Base-by-base conservation (phyloP, 148 eudicot species). In the Camellia sinensis region DNA sequence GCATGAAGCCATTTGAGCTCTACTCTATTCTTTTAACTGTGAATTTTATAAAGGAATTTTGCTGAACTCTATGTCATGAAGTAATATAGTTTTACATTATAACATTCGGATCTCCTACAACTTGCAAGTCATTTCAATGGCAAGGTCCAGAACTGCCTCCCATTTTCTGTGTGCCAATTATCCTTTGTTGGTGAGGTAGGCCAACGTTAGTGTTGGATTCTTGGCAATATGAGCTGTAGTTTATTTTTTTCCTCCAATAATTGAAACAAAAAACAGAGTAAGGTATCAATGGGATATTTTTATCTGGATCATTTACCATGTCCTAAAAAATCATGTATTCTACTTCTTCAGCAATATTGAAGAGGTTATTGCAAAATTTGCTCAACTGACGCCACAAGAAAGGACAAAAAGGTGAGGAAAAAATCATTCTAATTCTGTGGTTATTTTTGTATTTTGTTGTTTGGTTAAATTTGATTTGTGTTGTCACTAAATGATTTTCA, bases 311-410 rank as follows among this genome's bases (percentile, higher is more conserved):
- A 74, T 19, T 18, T 67, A 41, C 40, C 29, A n/a, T 52, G 57
- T 46, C 14, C 74, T 82, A 10, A 66, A 10, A 66, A 67, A 44
- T 79, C 59, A 37, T n/a, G 63, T 57, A 19, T 54, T 29, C 66
- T 14, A 80, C 72, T 76, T 82, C 64, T 79, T 76, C 91, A 92
- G 98, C 90, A 89, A 87, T 76, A 82, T 93, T 77, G 97, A 95
- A 84, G 94, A 93, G 72, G 91, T 93, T 73, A 92, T 95, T 66
- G 89, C 96, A 71, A 92, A 87, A 85, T 95, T 88, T 87, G 92
- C 93, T 80, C 96, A 90, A 80, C 82, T 95, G 62, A 88, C 93
- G 57, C 89, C 97, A 15, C 91, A 95, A 80, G 98, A 95, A 83
- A 92, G 98, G 86, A 88, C 85, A 45, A 93, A 93, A 85, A 88